Evolutionary conservation across 2,329 filamentous ascomycete genomes (phyloP), one percentile per base, ranked within the genome.

Genomic region (Monosporascus cannonballus): DNA sequence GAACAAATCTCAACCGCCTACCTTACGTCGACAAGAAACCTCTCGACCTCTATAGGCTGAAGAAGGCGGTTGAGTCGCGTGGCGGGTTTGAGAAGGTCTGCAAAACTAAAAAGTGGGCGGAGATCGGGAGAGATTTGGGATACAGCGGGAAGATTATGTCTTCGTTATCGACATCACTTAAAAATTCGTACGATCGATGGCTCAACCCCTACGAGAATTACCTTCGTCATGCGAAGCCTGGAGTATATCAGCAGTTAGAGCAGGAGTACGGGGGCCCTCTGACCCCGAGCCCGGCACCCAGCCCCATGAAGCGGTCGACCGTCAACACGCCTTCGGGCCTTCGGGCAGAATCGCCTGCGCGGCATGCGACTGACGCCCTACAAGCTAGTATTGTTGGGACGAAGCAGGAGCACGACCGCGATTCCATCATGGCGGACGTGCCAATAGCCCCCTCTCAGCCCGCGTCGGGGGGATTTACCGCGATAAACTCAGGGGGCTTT

Each of bases 61-160:
- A 97, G 71, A 97, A 97, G 68, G 93, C 93, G 1, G 94, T 99
- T 37, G 94, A 97, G 67, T 87, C 90, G 30, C 85, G 94, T 56
- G 94, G 94, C 47, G 94, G 94, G 3, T 99, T 99, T 63, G 92
- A 96, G 51, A 89, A 89, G 66, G 94, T 99, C 45, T 99, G 94
- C 79, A 96, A 96, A 71, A 80, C 87, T 52, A 99, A 99, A 74
- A 97, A 97, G 74, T 99, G 94, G 94, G 94, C 94, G 17, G 94
- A 99, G 70, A 97, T 99, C 62, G 94, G 94, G 36, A 85, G 94
- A 64, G 94, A 97, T 68, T 75, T 99, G 47, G 94, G 94, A 51
- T 99, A 99, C 72, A 97, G 93, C 67, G 94, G 94, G 67, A 99
- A 99, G 76, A 99, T 99, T 58, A 99, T 99, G 94, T 97, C 93